These are phyloP conservation scores for Aureobasidium zeae DNA, from an alignment of 2,329 filamentous ascomycete genomes.

Conservation along the genomic window DNA sequence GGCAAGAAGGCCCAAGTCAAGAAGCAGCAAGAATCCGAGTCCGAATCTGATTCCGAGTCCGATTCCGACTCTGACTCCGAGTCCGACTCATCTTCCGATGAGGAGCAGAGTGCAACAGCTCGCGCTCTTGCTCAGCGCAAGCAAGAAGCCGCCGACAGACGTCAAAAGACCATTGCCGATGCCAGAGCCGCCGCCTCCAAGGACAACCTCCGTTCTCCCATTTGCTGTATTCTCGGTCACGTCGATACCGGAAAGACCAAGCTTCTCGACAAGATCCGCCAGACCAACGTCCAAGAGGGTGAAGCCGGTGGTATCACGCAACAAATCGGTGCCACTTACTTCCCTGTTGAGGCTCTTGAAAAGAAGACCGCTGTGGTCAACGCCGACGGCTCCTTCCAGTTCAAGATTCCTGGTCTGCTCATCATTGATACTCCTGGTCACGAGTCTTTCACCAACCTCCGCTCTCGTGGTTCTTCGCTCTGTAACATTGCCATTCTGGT, in stretches of 20 bases:
- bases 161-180: slow-evolving; percentile 83
- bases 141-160: slow-evolving; percentile 77
- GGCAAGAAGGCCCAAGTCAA: slow-evolving; percentile 22
- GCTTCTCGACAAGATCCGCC: slow-evolving; percentile 92
- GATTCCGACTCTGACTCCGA: slow-evolving; percentile 43
- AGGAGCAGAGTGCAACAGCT: slow-evolving; percentile 64
- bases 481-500: slow-evolving; percentile 99
- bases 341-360: slow-evolving; percentile 85
- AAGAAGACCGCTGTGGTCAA: slow-evolving; percentile 94
- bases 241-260: slow-evolving; percentile 99
- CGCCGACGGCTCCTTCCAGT: slow-evolving; percentile 78
- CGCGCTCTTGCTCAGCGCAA: slow-evolving; percentile 68
- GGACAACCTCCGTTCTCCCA: slow-evolving; percentile 91
- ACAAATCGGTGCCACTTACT: slow-evolving; percentile 98
- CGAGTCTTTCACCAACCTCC: slow-evolving; percentile 98
- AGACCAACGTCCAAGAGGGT: slow-evolving; percentile 97
- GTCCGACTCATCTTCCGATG: slow-evolving; percentile 56
- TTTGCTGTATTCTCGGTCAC: slow-evolving; percentile 99
- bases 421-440: slow-evolving; percentile 98
- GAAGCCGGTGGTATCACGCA: slow-evolving; percentile 99
- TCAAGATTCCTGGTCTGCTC: slow-evolving; percentile 93
- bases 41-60: slow-evolving; percentile 41
- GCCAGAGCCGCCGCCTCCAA: slow-evolving; percentile 84
- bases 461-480: slow-evolving; percentile 91
- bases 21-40: slow-evolving; percentile 23